Evolutionary conservation across 805 yeast species (phyloP), one percentile per base, ranked within the genome.

Genomic region (Cyberlindnera meyerae): DNA sequence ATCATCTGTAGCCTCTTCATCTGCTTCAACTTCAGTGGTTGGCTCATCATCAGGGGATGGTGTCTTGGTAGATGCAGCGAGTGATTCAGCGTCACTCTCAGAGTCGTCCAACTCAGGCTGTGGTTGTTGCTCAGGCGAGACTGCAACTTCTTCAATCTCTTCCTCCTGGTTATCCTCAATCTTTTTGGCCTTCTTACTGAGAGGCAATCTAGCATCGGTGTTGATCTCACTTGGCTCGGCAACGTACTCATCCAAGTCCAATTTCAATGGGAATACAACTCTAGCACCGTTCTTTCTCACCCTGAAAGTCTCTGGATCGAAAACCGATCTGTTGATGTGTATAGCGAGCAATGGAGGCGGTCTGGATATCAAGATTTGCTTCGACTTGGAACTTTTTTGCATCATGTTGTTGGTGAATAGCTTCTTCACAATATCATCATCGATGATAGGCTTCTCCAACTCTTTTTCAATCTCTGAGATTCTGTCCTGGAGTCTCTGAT

Each of bases 281-380:
- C 76, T 73, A 5, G 96, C 82, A 33, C 84, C 77, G 57, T 89
- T 89, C 57, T 90, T 90, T 45, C 85, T 74, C 18, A 87, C 82
- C 68, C 74, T 75, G 42, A 84, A 93, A 0, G 95, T 83, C 38
- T 75, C 66, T 37, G 93, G 85, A 58, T 90, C 97, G 59, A 88
- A 90, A 11, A 86, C 96, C 2, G 96, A 86, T 54, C 98, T 75
- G 58, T 90, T 90, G 44, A 90, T 82, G 58, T 93, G 97, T 29
- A 90, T 73, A 36, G 90, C 76, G 31, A 90, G 66, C 38, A 86
- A 69, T 9, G 88, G 82, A 1, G 97, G 95, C 0, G 93, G 90
- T 51, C 89, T 71, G 16, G 87, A 73, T 45, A 88, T 73, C 51
- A 76, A 70, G 17, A 81, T 81, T 54, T 89, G 96, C 57, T 88